Evolutionary conservation across 331 rosid species (phyloP).

Genomic region (Quercus tomentella): DNA sequence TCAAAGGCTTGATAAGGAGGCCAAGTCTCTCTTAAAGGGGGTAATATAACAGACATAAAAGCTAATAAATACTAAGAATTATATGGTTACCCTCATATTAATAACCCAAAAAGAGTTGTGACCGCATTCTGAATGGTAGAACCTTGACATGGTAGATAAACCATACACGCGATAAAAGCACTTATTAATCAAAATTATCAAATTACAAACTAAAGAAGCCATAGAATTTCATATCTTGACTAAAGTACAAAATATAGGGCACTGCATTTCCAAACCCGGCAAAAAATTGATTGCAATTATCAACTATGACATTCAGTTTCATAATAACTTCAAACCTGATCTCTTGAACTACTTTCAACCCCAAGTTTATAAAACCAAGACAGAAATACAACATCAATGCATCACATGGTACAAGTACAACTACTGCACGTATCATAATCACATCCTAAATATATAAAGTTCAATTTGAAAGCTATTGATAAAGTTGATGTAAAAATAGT

Average conservation of each 20-base stretch:
- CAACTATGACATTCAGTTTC: not conserved
- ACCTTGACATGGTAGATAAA: not conserved
- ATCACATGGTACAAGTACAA: not conserved
- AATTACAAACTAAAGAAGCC: not conserved
- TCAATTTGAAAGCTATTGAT: not conserved
- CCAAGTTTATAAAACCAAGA: not conserved
- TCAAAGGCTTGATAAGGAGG: not conserved
- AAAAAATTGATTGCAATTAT: not conserved
- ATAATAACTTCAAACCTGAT: not conserved
- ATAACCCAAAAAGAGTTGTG: not conserved
- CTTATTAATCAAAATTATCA: not conserved
- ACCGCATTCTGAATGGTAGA: not conserved
- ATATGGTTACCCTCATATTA: not conserved
- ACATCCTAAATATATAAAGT: not conserved
- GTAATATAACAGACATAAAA: not conserved
- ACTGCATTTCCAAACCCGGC: not conserved
- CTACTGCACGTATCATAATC: not conserved
- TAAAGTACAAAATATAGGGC: not conserved
- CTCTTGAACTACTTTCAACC: not conserved
- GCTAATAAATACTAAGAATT: not conserved
- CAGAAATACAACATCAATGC: not conserved
- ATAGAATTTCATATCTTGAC: not conserved
- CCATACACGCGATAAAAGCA: not conserved
- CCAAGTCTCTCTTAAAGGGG: not conserved
- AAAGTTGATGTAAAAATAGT: not conserved